Evolutionary conservation across 495 filamentous ascomycete genomes (phyloP).

Genomic region (Podospora tetraspora): DNA sequence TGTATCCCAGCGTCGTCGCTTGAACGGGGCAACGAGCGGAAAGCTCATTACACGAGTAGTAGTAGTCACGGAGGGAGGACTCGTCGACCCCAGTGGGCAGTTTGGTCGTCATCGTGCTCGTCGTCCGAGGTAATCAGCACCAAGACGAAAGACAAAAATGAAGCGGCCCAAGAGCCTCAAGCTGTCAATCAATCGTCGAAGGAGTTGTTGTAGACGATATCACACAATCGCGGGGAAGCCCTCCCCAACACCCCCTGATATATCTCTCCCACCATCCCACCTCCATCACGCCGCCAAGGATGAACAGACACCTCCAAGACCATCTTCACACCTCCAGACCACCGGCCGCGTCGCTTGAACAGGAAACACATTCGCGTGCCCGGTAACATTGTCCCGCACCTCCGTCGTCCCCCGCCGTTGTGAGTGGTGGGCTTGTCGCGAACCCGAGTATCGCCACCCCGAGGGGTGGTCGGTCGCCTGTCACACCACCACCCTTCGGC

Average conservation of each 20-base stretch:
- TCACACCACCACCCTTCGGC: not conserved
- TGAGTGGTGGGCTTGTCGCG: not conserved
- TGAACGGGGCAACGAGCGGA: constrained; percentile 50
- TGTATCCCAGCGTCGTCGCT: constrained; percentile 62
- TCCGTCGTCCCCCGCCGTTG: not conserved
- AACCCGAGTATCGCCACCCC: constrained; percentile 8
- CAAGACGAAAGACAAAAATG: not conserved
- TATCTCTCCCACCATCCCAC: not conserved
- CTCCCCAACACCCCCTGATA: not conserved
- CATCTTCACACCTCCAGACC: not conserved
- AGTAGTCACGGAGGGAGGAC: constrained; percentile 21
- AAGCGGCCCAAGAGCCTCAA: not conserved
- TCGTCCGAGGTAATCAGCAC: not conserved
- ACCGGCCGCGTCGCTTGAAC: not conserved
- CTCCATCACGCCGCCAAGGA: not conserved
- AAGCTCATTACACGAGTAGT: constrained; percentile 45
- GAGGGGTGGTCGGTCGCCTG: not conserved
- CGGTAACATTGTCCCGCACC: not conserved
- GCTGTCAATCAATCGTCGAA: not conserved
- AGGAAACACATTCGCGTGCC: not conserved
- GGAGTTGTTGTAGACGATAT: not conserved
- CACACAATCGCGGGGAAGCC: not conserved
- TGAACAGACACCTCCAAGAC: not conserved
- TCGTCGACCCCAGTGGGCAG: constrained; percentile 6
- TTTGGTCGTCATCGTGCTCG: not conserved